Percentiles rank a stretch among this genome's conserved stretches.
These are phyloP conservation scores for Mucor piriformis DNA, from an alignment of 371 early-diverging fungal genomes.

Conservation along the genomic window DNA sequence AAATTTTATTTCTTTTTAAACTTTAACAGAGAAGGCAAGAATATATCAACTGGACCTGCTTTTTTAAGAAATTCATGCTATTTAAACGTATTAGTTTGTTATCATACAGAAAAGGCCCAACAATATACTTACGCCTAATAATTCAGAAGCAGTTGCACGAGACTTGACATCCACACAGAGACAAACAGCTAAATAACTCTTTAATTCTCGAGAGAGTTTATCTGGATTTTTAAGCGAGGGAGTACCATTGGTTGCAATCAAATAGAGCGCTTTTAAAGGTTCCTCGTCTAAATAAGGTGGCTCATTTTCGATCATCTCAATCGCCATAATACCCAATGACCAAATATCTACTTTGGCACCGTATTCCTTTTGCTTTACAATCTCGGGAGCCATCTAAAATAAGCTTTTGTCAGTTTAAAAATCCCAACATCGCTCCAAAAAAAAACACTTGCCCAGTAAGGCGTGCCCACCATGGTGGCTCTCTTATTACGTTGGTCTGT, in stretches of 20 bases:
- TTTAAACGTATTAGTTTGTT: not conserved
- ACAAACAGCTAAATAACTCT: slow-evolving; percentile 84
- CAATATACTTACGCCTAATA: slow-evolving; percentile 56
- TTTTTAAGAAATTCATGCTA: slow-evolving; percentile 49
- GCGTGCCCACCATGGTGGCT: slow-evolving; percentile 92
- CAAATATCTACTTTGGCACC: slow-evolving; percentile 90
- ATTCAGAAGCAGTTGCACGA: slow-evolving; percentile 82
- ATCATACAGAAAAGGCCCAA: not conserved
- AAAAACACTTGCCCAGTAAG: slow-evolving; percentile 67
- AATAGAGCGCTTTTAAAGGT: slow-evolving; percentile 90
- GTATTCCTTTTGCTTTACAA: slow-evolving; percentile 89
- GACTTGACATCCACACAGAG: slow-evolving; percentile 90
- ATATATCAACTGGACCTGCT: slow-evolving; percentile 36
- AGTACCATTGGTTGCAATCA: slow-evolving; percentile 96
- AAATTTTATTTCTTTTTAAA: slow-evolving; percentile 30
- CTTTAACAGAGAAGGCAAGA: slow-evolving; percentile 32
- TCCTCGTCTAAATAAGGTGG: slow-evolving; percentile 97
- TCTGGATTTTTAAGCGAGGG: slow-evolving; percentile 90
- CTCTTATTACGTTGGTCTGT: slow-evolving; percentile 73
- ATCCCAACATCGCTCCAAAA: too few species aligned
- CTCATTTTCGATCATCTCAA: slow-evolving; percentile 97
- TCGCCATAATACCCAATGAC: slow-evolving; percentile 94
- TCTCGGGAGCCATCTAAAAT: slow-evolving; percentile 85
- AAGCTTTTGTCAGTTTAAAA: not conserved
- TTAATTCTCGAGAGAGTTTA: slow-evolving; percentile 73